Evolutionary conservation across 306 rosid species (phyloP), one percentile per base, ranked within the genome.

Genomic region (Senna tora): DNA sequence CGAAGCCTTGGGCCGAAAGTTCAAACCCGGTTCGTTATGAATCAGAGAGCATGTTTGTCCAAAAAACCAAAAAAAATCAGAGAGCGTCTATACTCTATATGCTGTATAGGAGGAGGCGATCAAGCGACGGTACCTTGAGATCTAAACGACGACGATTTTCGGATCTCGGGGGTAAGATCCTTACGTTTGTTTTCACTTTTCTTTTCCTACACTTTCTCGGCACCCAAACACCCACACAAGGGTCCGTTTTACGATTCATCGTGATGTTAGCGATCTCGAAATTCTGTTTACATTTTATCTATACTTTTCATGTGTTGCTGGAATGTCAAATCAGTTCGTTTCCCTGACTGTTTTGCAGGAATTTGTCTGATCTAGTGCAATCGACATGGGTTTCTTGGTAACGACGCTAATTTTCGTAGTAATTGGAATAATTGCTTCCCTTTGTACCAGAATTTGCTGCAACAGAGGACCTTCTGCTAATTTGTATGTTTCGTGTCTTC

Each of bases 391-490:
- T 65, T 92, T 92, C 77, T 67, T 92, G 78, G 84, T 89, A 33
- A 92, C 97, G 32, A 77, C 89, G 77, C 84, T 89, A 67, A 89
- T 92, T 69, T 92, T 89, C 77, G 42, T 34, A 46, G 86, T 84
- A 79, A 69, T 89, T 82, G 97, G 96, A 21, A 80, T 92, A 77
- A 92, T 89, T 73, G 91, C 85, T 7, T 83, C 89, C 63, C 79
- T 92, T 32, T 89, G 91, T 77, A 79, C 90, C 82, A 84, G 89
- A 82, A 87, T 92, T 79, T 92, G 97, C 80, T 87, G 88, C 81
- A 87, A 85, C 39, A 79, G 82, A 84, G 97, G 97, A 65, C 84
- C 97, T 77, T 87, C 97, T 54, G 55, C 93, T 53, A 92, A 92
- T 84, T 65, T 92, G 97, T 92, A 84, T 53, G 68, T 59, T 65